phyloP scores from a whole-genome alignment of 2,329 filamentous ascomycete genomes.

The Clonostachys sp. region DNA sequence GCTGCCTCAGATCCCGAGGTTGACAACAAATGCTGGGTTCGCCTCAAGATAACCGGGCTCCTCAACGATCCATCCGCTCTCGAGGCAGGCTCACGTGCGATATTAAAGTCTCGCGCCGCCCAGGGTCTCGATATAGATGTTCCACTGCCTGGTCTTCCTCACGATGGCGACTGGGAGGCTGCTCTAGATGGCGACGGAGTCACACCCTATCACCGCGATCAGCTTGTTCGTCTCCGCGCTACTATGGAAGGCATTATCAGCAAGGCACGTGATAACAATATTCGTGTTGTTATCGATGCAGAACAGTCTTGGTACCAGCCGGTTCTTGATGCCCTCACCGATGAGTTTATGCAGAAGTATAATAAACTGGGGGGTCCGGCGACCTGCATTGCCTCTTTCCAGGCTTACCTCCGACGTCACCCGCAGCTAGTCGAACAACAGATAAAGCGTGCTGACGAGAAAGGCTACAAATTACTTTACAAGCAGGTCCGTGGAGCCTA shows the following conservation, averaged over 20 bases:
- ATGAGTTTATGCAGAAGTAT: conserved; percentile 14
- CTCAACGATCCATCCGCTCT: conserved; percentile 9
- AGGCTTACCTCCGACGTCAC: conserved; percentile 10
- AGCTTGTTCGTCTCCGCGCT: conserved; percentile 4
- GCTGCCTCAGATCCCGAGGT: conserved; percentile 3
- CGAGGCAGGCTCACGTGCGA: conserved; percentile 6
- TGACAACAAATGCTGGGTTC: conserved; percentile 10
- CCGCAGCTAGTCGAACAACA: conserved; percentile 12
- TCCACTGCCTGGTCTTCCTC: conserved; percentile 9
- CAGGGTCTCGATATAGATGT: conserved; percentile 8
- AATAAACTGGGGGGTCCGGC: conserved; percentile 9
- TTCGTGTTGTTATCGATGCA: conserved; percentile 12
- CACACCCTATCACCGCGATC: conserved; percentile 6
- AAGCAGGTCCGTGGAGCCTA: no score
- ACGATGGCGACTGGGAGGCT: conserved; percentile 11
- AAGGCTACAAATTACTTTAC: conserved; percentile 11
- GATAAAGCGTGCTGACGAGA: conserved; percentile 9
- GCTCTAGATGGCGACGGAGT: conserved; percentile 9
- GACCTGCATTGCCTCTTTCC: conserved; percentile 12
- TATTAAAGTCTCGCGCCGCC: conserved; percentile 6
- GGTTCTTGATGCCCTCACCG: conserved; percentile 9
- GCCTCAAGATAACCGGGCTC: conserved; percentile 10
- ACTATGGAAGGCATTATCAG: conserved; percentile 8
- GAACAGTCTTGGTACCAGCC: conserved; percentile 13
- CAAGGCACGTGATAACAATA: conserved; percentile 8